phyloP scores from a whole-genome alignment of 768 basidiomycete species.

The Cystobasidium tubakii region DNA sequence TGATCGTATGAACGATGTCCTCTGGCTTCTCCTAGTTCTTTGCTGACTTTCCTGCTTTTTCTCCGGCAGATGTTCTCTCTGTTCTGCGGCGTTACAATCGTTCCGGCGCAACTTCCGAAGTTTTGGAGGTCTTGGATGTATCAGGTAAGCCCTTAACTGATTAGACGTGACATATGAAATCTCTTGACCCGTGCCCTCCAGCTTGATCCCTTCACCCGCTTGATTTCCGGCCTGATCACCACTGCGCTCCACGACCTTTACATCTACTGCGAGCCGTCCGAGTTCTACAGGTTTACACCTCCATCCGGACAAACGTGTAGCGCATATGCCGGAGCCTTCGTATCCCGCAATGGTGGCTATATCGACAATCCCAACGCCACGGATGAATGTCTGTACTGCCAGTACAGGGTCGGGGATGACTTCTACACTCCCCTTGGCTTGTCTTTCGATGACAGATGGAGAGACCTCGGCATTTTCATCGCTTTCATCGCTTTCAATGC shows the following conservation, averaged over 20 bases:
- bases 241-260: constrained; percentile 68
- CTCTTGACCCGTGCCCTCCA: constrained; percentile 48
- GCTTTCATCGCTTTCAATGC: constrained; percentile 57
- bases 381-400: constrained; percentile 65
- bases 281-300: constrained; percentile 67
- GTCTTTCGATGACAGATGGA: constrained; percentile 50
- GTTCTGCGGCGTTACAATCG: constrained; percentile 77
- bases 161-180: too few relatives aligned
- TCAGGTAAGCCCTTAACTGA: constrained; percentile 47
- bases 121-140: constrained; percentile 81
- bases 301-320: constrained; percentile 68
- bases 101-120: constrained; percentile 58
- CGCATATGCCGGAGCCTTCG: constrained; percentile 66
- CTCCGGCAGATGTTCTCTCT: constrained; percentile 50
- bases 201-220: constrained; percentile 61
- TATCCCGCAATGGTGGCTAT: constrained; percentile 63
- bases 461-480: constrained; percentile 43
- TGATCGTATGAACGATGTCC: constrained; percentile 43
- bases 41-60: constrained; percentile 41
- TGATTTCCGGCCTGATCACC: constrained; percentile 65
- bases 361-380: constrained; percentile 63
- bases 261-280: constrained; percentile 60
- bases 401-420: constrained; percentile 60
- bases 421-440: constrained; percentile 68
- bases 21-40: background rate